Percentiles rank a stretch among this genome's conserved stretches.
phyloP scores from a whole-genome alignment of 2,329 filamentous ascomycete species.

The Sclerotinia borealis region DNA sequence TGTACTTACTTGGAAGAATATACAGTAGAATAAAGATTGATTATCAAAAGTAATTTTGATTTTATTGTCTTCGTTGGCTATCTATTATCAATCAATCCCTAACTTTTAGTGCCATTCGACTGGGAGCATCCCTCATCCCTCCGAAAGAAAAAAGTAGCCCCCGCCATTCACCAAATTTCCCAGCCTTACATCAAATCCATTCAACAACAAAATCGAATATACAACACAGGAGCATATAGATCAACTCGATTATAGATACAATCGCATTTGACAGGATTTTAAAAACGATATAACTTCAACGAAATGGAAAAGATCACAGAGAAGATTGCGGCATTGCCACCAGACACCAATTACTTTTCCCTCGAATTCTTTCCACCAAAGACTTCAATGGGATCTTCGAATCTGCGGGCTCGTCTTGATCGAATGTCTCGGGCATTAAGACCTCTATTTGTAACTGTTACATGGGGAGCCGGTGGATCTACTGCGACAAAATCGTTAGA shows the following conservation, averaged over 20 bases:
- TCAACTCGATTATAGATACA: background rate
- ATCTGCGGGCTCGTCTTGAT: slow-evolving; percentile 85
- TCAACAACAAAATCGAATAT: background rate
- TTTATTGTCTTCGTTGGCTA: no score
- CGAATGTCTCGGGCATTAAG: slow-evolving; percentile 90
- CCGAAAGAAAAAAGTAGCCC: background rate
- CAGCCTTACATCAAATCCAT: background rate
- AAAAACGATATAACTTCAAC: background rate
- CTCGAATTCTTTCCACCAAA: slow-evolving; percentile 99
- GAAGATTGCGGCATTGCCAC: slow-evolving; percentile 86
- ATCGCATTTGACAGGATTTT: background rate
- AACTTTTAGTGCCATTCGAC: background rate
- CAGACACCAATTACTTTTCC: slow-evolving; percentile 81
- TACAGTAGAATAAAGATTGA: background rate
- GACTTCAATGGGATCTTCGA: slow-evolving; percentile 90
- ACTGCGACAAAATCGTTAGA: slow-evolving; percentile 88
- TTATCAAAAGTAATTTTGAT: no score
- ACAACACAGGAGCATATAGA: background rate
- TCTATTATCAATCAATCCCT: no score
- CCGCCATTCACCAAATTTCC: background rate
- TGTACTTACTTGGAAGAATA: background rate
- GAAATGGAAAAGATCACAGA: slow-evolving; percentile 74
- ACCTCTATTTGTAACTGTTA: slow-evolving; percentile 93
- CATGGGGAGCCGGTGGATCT: slow-evolving; percentile 93
- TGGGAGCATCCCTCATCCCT: background rate